These are phyloP conservation scores for Colletotrichum kahawae DNA, from an alignment of 2,329 filamentous ascomycete species.

Conservation along the genomic window DNA sequence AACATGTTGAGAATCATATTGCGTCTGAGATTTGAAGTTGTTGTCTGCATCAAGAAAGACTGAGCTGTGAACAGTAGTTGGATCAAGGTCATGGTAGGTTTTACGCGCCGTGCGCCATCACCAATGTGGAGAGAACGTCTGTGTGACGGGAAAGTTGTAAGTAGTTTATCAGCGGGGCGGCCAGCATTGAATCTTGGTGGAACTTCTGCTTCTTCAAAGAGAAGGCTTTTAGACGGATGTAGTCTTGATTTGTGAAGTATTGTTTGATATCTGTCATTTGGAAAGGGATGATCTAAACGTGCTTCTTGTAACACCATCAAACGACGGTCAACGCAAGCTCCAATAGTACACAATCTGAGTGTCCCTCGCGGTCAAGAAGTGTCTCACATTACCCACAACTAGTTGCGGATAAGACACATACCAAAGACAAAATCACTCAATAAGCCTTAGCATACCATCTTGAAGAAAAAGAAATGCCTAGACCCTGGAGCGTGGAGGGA, in stretches of 20 bases:
- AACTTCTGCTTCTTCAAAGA: neutral
- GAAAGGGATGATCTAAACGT: neutral
- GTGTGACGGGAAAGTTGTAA: neutral
- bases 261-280: neutral
- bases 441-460: neutral
- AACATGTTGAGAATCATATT: neutral
- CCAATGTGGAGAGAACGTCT: neutral
- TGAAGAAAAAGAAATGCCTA: neutral
- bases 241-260: neutral
- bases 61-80: neutral
- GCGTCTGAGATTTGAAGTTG: neutral
- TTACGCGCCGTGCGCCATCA: neutral
- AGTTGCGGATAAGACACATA: neutral
- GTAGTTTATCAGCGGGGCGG: neutral
- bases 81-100: no score
- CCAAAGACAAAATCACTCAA: neutral
- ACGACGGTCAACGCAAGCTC: neutral
- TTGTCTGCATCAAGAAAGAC: neutral
- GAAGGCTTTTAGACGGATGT: neutral
- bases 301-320: neutral
- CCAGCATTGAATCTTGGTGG: neutral
- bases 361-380: no score
- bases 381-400: no score
- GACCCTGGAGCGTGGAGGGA: neutral
- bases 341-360: neutral